These are phyloP conservation scores for Tarenaya hassleriana DNA, from an alignment of 345 rosid genomes.

Conservation along the genomic window DNA sequence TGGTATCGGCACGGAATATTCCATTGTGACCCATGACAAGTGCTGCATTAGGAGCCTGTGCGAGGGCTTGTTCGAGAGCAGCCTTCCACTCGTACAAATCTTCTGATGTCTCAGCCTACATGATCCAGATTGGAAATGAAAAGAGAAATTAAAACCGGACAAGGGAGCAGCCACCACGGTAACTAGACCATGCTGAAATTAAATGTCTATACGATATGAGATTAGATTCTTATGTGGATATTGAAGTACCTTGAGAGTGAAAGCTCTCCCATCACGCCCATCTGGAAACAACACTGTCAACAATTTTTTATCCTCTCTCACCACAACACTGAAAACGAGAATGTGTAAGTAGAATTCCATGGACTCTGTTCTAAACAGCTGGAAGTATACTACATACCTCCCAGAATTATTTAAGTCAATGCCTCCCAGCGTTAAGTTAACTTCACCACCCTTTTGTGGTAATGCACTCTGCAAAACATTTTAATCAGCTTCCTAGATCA, in stretches of 20 bases:
- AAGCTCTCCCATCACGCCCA: conserved; percentile 99
- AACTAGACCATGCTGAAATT: background rate
- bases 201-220: conserved; percentile 8
- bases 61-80: conserved; percentile 87
- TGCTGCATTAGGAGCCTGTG: conserved; percentile 96
- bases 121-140: conserved; percentile 16
- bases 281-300: conserved; percentile 96
- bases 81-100: conserved; percentile 95
- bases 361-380: background rate
- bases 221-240: conserved; percentile 14
- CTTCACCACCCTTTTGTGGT: conserved; percentile 93
- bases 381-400: conserved; percentile 41
- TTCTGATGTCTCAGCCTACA: conserved; percentile 88
- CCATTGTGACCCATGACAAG: conserved; percentile 95
- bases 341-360: conserved; percentile 11
- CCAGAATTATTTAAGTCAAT: conserved; percentile 97
- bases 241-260: conserved; percentile 83
- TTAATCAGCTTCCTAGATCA: conserved; percentile 14
- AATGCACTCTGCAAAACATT: conserved; percentile 58
- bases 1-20: conserved; percentile 66
- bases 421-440: conserved; percentile 90
- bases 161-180: conserved; percentile 1
- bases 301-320: conserved; percentile 90
- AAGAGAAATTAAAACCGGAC: conserved; percentile 14
- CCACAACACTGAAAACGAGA: conserved; percentile 72